phyloP scores from a whole-genome alignment of 345 rosid species.

The Reutealis trisperma region DNA sequence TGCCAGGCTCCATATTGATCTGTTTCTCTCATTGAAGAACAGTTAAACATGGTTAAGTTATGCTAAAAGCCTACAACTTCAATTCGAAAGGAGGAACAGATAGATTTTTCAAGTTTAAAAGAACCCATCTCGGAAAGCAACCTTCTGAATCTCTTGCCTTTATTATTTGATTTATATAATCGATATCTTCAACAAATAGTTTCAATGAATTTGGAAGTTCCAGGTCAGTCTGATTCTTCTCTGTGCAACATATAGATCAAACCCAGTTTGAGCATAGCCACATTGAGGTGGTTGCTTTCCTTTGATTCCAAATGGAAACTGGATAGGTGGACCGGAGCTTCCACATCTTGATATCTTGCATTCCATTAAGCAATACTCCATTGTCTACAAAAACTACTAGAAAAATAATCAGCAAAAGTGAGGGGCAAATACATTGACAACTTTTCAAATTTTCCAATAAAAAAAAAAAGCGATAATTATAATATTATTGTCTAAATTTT shows the following conservation, averaged over 20 bases:
- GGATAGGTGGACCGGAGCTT: not conserved
- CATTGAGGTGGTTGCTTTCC: constrained; percentile 6
- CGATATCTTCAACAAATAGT: not conserved
- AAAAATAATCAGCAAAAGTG: no score
- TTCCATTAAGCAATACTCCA: not conserved
- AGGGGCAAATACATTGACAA: no score
- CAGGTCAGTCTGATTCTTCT: not conserved
- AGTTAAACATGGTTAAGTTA: not conserved
- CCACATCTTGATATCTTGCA: constrained; percentile 4
- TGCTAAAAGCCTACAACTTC: no score
- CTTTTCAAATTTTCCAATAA: no score
- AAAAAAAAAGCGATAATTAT: no score
- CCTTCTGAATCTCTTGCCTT: not conserved
- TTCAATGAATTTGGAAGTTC: not conserved
- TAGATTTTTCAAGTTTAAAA: not conserved
- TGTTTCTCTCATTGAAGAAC: not conserved
- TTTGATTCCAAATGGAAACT: constrained; percentile 16
- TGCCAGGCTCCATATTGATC: not conserved
- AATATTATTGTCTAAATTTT: no score
- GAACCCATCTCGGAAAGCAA: not conserved
- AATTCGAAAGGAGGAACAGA: not conserved
- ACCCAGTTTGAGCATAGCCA: constrained; percentile 2
- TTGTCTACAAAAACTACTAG: no score
- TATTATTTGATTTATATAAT: not conserved
- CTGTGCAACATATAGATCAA: not conserved